Percentiles rank a stretch among this genome's conserved stretches.
phyloP scores from a whole-genome alignment of 768 basidiomycete genomes.

The Kwoniella mangroviensis region DNA sequence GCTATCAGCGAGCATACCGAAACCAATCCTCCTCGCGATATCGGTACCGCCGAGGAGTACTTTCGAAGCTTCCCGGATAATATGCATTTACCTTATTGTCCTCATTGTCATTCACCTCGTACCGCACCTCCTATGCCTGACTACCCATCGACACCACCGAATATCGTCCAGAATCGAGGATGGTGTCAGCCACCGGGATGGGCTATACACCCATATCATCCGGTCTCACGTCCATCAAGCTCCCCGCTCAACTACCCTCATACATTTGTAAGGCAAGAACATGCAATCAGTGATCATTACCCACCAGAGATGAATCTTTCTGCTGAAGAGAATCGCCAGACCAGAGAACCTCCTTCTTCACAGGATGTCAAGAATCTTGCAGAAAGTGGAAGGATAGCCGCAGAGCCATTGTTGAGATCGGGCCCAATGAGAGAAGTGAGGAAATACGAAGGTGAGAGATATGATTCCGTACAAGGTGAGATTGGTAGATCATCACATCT shows the following conservation, averaged over 20 bases:
- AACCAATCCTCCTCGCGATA: too few species aligned
- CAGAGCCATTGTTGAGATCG: not conserved
- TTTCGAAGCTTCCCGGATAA: not conserved
- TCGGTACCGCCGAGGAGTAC: not conserved
- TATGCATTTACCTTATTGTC: not conserved
- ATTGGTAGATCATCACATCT: not conserved
- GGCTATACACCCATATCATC: not conserved
- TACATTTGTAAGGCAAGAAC: not conserved
- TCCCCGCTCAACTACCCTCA: not conserved
- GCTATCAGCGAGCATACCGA: not conserved
- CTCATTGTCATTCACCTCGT: not conserved
- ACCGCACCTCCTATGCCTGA: not conserved
- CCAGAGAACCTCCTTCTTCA: not conserved
- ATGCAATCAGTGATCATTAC: not conserved
- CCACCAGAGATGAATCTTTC: not conserved
- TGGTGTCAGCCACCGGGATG: not conserved
- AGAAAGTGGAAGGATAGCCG: not conserved
- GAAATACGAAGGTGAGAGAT: not conserved
- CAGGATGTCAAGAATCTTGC: too few species aligned
- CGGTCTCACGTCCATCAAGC: not conserved
- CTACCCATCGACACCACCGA: not conserved
- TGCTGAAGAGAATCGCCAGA: not conserved
- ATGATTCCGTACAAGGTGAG: not conserved
- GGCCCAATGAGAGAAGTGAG: not conserved
- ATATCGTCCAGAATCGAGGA: not conserved